These are phyloP conservation scores for Luvunga scandens DNA, from an alignment of 345 rosid genomes.

Conservation along the genomic window DNA sequence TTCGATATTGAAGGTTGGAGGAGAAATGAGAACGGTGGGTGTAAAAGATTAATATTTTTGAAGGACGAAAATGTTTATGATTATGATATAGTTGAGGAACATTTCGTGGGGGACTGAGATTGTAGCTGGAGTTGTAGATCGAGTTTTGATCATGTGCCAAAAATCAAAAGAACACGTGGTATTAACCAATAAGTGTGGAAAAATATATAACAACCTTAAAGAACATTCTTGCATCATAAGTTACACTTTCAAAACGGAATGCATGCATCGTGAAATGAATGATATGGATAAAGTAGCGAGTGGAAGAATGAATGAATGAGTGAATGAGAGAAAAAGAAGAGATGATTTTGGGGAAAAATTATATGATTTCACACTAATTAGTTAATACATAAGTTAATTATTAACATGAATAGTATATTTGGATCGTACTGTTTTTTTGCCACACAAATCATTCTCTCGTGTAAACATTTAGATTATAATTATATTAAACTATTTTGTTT, in stretches of 20 bases:
- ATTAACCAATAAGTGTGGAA: background rate
- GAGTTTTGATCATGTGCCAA: constrained; percentile 23
- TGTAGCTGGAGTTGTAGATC: background rate
- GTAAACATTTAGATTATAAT: too few species aligned
- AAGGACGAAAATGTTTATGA: background rate
- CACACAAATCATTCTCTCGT: background rate
- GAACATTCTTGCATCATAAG: constrained; percentile 8
- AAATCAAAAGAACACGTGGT: constrained; percentile 23
- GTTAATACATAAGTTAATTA: background rate
- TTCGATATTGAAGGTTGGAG: background rate
- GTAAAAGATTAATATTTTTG: background rate
- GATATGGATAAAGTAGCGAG: background rate
- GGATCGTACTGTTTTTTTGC: background rate
- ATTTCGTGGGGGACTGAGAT: constrained; percentile 39
- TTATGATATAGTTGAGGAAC: constrained; percentile 3
- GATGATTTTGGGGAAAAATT: background rate
- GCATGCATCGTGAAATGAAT: constrained; percentile 12
- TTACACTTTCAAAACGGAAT: constrained; percentile 12
- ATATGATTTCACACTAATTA: background rate
- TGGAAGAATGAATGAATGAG: background rate
- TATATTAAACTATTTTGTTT: too few species aligned
- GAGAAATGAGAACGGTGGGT: background rate
- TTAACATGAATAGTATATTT: too few species aligned
- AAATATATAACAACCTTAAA: background rate
- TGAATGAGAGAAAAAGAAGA: background rate